phyloP scores from a whole-genome alignment of 441 rosid genomes.

The Gossypium lobatum region DNA sequence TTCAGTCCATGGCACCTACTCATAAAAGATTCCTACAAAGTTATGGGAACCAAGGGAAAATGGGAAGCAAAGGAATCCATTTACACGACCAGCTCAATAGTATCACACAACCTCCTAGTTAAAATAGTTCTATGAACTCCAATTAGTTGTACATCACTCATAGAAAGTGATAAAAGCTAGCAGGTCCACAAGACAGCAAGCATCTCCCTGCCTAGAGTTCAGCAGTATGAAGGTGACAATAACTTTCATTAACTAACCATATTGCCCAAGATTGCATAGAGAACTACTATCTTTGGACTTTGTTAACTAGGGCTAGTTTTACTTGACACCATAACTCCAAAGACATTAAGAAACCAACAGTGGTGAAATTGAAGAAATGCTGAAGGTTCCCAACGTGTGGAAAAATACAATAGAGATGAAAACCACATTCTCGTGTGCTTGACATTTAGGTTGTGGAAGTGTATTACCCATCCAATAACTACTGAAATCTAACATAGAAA shows the following conservation, averaged over 20 bases:
- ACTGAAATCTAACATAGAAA: background rate
- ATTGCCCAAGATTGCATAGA: background rate
- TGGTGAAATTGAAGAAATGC: background rate
- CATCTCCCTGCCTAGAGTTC: background rate
- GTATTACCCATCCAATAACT: background rate
- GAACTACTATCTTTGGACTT: background rate
- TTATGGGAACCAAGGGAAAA: background rate
- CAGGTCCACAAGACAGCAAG: background rate
- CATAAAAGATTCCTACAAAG: background rate
- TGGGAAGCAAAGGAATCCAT: background rate
- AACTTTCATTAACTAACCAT: background rate
- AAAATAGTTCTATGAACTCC: background rate
- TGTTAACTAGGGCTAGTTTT: background rate
- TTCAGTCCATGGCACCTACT: background rate
- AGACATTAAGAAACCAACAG: background rate
- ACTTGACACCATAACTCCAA: background rate
- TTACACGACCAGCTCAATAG: background rate
- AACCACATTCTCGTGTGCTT: background rate
- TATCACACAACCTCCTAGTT: background rate
- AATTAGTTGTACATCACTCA: background rate
- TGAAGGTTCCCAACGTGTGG: background rate
- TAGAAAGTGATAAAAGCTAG: background rate
- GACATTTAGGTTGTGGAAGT: background rate
- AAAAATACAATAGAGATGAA: background rate
- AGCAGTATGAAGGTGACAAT: constrained; percentile 1